Conservation (phyloP, 768 basidiomycete species). For the Boletus reticulatus region DNA sequence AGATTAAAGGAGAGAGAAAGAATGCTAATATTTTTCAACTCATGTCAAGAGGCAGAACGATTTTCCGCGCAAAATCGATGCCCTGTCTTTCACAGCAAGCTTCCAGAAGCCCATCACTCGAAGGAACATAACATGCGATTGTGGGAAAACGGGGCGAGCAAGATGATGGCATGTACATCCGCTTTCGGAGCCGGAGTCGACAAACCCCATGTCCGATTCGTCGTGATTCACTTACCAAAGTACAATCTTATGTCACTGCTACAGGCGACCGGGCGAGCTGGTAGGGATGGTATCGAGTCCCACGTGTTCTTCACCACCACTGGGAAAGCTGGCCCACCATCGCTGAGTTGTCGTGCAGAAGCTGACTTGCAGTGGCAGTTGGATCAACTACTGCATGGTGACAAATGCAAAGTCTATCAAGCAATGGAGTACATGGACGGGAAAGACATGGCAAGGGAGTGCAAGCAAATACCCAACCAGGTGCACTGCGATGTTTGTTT, state of each 20-base stretch:
- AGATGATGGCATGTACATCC: background rate
- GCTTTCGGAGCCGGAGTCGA: background rate
- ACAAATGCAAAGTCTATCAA: background rate
- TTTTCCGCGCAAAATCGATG: background rate
- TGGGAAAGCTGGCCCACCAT: background rate
- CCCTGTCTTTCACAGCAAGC: background rate
- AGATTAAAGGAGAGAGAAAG: background rate
- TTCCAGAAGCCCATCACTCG: too few species aligned
- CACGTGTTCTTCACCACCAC: conserved; percentile 1
- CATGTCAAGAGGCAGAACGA: background rate
- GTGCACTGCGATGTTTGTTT: too few species aligned
- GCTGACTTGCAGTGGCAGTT: background rate
- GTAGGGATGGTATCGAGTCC: background rate
- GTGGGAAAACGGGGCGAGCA: background rate
- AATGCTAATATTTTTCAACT: background rate
- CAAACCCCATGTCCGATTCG: background rate
- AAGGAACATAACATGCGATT: too few species aligned
- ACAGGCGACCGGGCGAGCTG: background rate
- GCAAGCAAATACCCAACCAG: too few species aligned
- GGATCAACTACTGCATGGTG: background rate
- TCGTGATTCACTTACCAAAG: background rate
- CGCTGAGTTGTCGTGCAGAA: fast-evolving
- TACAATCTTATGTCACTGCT: background rate
- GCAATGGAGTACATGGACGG: conserved; percentile 1
- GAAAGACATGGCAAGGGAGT: background rate